Percentiles rank a stretch among this genome's conserved stretches.
Evolutionary conservation across 2,329 filamentous ascomycete genomes (phyloP).

Genomic region (Gnomoniopsis smithogilvyi): DNA sequence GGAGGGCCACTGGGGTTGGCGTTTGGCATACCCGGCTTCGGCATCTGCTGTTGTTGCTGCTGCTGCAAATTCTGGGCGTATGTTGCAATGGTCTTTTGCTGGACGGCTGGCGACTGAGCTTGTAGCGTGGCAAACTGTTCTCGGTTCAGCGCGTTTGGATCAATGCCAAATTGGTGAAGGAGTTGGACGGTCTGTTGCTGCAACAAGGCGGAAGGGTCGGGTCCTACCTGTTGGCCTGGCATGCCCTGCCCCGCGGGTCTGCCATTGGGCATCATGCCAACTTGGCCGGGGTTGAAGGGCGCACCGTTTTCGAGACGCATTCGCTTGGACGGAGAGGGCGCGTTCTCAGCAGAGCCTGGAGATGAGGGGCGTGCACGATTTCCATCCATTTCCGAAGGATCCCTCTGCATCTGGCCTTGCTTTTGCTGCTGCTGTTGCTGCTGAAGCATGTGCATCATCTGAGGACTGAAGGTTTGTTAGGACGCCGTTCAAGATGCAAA

Average conservation of each 20-base stretch:
- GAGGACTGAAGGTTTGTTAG: constrained; percentile 46
- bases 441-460: constrained; percentile 68
- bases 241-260: constrained; percentile 66
- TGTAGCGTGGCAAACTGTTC: constrained; percentile 69
- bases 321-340: constrained; percentile 88
- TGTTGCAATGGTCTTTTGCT: constrained; percentile 81
- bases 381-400: constrained; percentile 83
- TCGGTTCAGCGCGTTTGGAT: constrained; percentile 68
- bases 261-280: constrained; percentile 70
- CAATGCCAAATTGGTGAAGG: constrained; percentile 68
- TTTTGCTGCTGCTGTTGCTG: constrained; percentile 68
- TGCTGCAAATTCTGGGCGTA: constrained; percentile 83
- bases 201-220: constrained; percentile 39
- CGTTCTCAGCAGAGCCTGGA: constrained; percentile 79
- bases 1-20: constrained; percentile 63
- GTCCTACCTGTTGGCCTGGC: constrained; percentile 65
- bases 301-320: constrained; percentile 74
- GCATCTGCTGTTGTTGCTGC: constrained; percentile 78
- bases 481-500: neutral
- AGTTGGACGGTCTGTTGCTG: constrained; percentile 50
- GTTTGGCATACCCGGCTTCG: constrained; percentile 76
- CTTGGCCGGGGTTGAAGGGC: constrained; percentile 69
- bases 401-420: constrained; percentile 73
- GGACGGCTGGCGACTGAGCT: constrained; percentile 54
- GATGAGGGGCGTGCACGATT: constrained; percentile 78